Percentiles rank a stretch among this genome's conserved stretches.
phyloP scores from a whole-genome alignment of 768 basidiomycete species.

The Udeniomyces megalosporus region DNA sequence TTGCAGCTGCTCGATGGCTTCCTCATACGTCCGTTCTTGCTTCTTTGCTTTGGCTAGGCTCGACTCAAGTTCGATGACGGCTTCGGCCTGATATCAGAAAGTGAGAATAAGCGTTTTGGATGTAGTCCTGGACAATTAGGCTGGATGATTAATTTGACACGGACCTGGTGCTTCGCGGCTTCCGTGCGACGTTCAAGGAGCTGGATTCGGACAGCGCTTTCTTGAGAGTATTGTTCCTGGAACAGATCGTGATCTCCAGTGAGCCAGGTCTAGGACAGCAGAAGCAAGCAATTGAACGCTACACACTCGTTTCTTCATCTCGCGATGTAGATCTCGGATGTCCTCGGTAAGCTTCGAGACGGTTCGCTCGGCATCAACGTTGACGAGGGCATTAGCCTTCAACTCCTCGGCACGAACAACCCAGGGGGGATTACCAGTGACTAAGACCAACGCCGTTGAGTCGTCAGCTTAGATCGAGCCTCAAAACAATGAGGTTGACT shows the following conservation, averaged over 20 bases:
- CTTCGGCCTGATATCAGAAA: constrained; percentile 40
- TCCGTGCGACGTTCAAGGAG: constrained; percentile 88
- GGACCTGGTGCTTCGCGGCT: constrained; percentile 61
- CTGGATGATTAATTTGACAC: neutral
- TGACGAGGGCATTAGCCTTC: constrained; percentile 64
- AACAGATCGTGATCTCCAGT: neutral
- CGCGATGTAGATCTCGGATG: constrained; percentile 69
- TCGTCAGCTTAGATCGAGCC: neutral
- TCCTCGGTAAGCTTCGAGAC: constrained; percentile 74
- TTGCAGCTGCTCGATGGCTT: constrained; percentile 84
- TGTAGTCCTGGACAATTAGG: too few relatives aligned
- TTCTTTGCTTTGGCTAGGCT: constrained; percentile 67
- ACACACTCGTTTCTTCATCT: constrained; percentile 44
- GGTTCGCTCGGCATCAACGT: constrained; percentile 81
- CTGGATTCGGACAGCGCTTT: constrained; percentile 79
- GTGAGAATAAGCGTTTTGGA: neutral
- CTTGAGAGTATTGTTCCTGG: constrained; percentile 83
- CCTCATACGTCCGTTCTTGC: constrained; percentile 77
- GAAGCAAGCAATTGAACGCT: neutral
- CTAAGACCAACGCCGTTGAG: constrained; percentile 15
- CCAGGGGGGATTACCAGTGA: constrained; percentile 62
- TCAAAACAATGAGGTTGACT: neutral
- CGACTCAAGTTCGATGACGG: constrained; percentile 60
- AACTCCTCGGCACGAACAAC: constrained; percentile 62
- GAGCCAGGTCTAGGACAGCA: neutral